These are phyloP conservation scores for Sclerotiophoma versabilis DNA, from an alignment of 2,329 filamentous ascomycete genomes.

Conservation along the genomic window DNA sequence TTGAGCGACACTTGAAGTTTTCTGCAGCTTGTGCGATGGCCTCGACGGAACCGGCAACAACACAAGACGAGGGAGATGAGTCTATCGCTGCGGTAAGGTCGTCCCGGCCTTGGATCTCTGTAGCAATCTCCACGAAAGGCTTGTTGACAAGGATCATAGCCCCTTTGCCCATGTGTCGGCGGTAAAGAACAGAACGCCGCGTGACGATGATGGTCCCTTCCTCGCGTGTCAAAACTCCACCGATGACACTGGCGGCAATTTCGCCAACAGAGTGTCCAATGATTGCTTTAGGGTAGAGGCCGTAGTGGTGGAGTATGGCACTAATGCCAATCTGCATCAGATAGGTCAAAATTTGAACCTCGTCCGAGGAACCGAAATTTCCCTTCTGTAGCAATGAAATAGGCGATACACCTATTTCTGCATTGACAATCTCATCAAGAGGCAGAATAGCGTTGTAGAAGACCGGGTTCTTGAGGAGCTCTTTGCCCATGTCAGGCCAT, in stretches of 20 bases:
- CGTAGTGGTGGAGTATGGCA: conserved; percentile 26
- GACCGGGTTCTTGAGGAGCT: conserved; percentile 19
- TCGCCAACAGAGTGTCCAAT: conserved; percentile 41
- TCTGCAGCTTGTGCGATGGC: conserved; percentile 27
- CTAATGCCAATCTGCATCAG: conserved; percentile 40
- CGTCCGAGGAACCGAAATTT: conserved; percentile 34
- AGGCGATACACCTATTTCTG: conserved; percentile 26
- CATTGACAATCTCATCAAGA: conserved; percentile 9
- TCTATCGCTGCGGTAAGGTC: conserved; percentile 45
- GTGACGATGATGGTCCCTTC: conserved; percentile 48
- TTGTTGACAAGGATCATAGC: conserved; percentile 43
- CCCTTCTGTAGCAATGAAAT: conserved; percentile 16
- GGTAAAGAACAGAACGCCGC: conserved; percentile 40
- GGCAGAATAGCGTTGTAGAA: conserved; percentile 16
- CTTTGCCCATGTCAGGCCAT: conserved; percentile 35
- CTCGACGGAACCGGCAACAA: conserved; percentile 36
- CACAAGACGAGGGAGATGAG: conserved; percentile 46
- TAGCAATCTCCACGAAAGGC: conserved; percentile 33
- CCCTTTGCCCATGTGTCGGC: conserved; percentile 35
- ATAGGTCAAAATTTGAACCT: conserved; percentile 46
- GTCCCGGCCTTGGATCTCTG: conserved; percentile 25
- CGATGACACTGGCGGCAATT: conserved; percentile 47
- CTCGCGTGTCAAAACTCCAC: conserved; percentile 38
- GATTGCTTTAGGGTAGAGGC: conserved; percentile 16
- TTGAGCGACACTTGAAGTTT: conserved; percentile 27